Conservation (phyloP, 331 rosid species). For the Quercus lobata region DNA sequence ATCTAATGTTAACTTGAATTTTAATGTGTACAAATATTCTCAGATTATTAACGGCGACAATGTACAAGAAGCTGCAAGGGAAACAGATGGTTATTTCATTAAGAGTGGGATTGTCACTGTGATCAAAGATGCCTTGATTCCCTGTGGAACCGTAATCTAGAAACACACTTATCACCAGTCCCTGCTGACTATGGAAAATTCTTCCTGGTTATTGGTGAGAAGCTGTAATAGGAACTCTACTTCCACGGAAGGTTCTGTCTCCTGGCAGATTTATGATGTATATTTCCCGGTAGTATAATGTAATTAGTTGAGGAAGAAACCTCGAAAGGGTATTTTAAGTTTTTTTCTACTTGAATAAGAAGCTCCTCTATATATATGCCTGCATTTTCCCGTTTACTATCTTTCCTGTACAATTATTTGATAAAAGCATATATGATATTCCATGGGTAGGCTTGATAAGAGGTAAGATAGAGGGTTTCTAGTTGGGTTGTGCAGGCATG, state of each 20-base stretch:
- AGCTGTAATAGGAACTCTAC: slow-evolving; percentile 1
- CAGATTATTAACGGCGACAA: slow-evolving; percentile 22
- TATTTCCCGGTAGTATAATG: slow-evolving; percentile 25
- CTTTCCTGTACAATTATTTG: background rate
- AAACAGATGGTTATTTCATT: slow-evolving; percentile 95
- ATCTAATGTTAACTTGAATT: background rate
- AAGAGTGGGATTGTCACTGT: slow-evolving; percentile 92
- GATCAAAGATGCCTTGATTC: slow-evolving; percentile 94
- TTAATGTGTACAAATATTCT: background rate
- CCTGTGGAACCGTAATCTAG: slow-evolving; percentile 75
- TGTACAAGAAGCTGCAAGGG: slow-evolving; percentile 99
- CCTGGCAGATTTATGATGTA: slow-evolving; percentile 14
- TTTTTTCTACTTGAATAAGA: slow-evolving; percentile 25
- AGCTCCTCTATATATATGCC: background rate
- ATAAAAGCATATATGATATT: too few relatives aligned
- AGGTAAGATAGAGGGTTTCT: too few relatives aligned
- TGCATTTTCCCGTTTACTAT: background rate
- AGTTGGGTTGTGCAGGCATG: too few relatives aligned
- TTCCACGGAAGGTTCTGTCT: slow-evolving; percentile 14
- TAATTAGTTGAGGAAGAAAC: slow-evolving; percentile 35
- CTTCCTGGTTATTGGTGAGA: background rate
- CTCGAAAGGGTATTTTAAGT: slow-evolving; percentile 6
- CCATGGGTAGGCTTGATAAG: too few relatives aligned
- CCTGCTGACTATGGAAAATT: background rate
- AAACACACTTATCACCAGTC: background rate